Conservation (phyloP, 1,139 yeast species). For the Yamadazyma sp. region DNA sequence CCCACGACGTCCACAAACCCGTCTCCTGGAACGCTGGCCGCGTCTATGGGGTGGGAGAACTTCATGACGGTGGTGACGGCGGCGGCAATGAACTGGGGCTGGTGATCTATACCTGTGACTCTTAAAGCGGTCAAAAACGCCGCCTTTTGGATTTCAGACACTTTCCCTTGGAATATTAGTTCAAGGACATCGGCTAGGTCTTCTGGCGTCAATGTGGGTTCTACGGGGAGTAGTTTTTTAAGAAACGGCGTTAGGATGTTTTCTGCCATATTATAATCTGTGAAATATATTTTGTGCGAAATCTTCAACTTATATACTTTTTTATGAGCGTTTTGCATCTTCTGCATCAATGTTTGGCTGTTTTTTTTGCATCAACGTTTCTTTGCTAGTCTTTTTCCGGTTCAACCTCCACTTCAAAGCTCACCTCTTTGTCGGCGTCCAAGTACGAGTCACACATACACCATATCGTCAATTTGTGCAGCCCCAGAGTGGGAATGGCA, state of each 20-base stretch:
- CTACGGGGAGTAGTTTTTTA: conserved; percentile 56
- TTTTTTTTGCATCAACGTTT: not conserved
- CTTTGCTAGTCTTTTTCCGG: not conserved
- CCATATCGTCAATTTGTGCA: conserved; percentile 68
- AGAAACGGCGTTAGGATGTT: conserved; percentile 58
- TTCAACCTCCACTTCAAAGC: conserved; percentile 17
- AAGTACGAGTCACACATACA: conserved; percentile 87
- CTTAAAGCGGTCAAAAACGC: conserved; percentile 79
- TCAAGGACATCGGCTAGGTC: conserved; percentile 64
- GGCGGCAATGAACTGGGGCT: conserved; percentile 78
- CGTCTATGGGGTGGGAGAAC: conserved; percentile 55
- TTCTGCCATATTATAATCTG: not conserved
- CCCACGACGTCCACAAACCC: conserved; percentile 91
- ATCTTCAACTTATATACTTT: not conserved
- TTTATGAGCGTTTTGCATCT: not conserved
- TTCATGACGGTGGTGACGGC: conserved; percentile 73
- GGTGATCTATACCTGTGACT: conserved; percentile 74
- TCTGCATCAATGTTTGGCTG: not conserved
- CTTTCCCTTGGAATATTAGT: conserved; percentile 56
- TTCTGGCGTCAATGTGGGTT: conserved; percentile 57
- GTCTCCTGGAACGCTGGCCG: conserved; percentile 38
- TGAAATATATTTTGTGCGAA: not conserved
- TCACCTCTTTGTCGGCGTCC: conserved; percentile 85
- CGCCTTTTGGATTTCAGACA: conserved; percentile 71
- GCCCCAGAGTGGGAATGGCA: conserved; percentile 60